Base-by-base conservation (phyloP, 345 rosid genomes). In the Lepidium sativum region DNA sequence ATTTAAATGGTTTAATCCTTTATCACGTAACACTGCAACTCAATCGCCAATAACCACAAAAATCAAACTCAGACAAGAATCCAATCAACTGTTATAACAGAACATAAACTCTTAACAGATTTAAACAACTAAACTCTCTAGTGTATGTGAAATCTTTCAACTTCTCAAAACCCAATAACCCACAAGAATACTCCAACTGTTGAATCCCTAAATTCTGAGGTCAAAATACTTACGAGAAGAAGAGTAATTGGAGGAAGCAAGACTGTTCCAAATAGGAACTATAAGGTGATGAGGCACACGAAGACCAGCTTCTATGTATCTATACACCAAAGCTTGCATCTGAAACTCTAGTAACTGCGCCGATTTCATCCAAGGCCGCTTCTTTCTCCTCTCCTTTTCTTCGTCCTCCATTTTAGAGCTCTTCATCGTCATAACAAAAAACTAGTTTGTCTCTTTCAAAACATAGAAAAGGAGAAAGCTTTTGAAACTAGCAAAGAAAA, bases 341-440 rank as follows among this genome's bases (percentile, higher is more conserved):
- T 75, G 77, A 75, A 83, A 80, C 78, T 87, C 87, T 27, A 64
- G 37, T 65, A 79, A 63, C 74, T 87, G 88, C 8, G 76, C 75
- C 40, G 51, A 54, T 32, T 81, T 81, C 60, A 84, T 68, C 57
- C 32, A 60, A 12, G 73, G 73, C 64, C 39, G 45, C 42, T 43
- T 53, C 44, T 5, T 66, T 39, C 53, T 45, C 69, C 52, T 65
- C 42, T 31, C 71, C 58, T 32, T 41, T 37, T 13, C 48, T 65
- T 52, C 68, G 53, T 33, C 14, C 21, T 17, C 9, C 54, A 34
- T 49, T 71, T 56, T 58, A 50, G 62, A 31, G 27, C 48, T 56
- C 61, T 41, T 47, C 76, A 51, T 51, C 67, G 52, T 25, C 56
- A 51, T 27, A 12, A 56, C 48, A 21, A 32, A 29, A 16, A 40